phyloP scores from a whole-genome alignment of 305 asterid species.

The Ajuga reptans region DNA sequence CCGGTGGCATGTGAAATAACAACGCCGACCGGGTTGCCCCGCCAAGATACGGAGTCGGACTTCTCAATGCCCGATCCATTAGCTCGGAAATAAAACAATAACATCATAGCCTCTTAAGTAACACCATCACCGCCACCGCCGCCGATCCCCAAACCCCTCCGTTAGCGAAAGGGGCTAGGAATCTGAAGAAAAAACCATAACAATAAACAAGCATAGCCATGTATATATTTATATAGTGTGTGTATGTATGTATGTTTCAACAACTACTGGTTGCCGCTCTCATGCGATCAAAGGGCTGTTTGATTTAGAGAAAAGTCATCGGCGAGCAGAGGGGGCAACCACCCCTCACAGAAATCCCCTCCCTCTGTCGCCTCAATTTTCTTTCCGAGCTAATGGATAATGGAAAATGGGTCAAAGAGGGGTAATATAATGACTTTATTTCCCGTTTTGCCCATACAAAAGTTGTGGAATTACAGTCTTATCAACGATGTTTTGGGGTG shows the following conservation, averaged over 20 bases:
- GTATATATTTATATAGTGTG: background rate
- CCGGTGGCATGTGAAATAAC: background rate
- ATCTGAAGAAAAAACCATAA: background rate
- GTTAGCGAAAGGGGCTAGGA: background rate
- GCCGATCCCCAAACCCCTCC: background rate
- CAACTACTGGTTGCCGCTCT: background rate
- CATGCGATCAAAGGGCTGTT: slow-evolving; percentile 22
- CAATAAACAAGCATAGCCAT: background rate
- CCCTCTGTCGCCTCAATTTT: slow-evolving; percentile 24
- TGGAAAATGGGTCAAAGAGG: background rate
- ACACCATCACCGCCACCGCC: background rate
- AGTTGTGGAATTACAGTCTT: background rate
- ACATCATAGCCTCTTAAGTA: slow-evolving; percentile 22
- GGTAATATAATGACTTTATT: background rate
- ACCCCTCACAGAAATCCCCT: slow-evolving; percentile 31
- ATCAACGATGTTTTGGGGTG: background rate
- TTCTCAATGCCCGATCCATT: slow-evolving; percentile 10
- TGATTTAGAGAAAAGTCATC: slow-evolving; percentile 21
- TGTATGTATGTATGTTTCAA: background rate
- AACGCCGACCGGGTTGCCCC: slow-evolving; percentile 21
- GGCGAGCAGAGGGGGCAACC: slow-evolving; percentile 36
- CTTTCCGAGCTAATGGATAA: slow-evolving; percentile 16
- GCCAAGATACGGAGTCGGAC: slow-evolving; percentile 28
- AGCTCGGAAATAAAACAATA: background rate
- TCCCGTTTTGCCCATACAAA: slow-evolving; percentile 10